Conservation (phyloP, 2,329 filamentous ascomycete genomes). For the Phialemoniopsis sp. region DNA sequence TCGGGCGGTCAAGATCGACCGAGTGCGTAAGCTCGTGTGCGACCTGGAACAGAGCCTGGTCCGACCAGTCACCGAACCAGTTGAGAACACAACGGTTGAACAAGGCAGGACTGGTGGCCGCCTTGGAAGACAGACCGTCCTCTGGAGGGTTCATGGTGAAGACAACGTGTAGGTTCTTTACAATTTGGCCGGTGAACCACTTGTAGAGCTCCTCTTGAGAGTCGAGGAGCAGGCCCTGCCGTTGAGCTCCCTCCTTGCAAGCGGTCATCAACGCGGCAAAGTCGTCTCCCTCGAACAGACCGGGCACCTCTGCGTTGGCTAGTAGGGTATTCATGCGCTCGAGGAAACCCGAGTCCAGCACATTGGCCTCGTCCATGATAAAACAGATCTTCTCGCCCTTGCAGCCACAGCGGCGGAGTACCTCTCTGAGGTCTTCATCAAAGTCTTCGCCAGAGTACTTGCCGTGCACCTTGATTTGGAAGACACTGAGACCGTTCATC, state of each 20-base stretch:
- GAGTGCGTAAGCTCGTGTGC: conserved; percentile 92
- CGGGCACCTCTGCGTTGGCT: conserved; percentile 98
- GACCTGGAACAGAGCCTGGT: conserved; percentile 97
- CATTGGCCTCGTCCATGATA: conserved; percentile 99
- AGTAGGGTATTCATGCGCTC: conserved; percentile 99
- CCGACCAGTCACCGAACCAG: conserved; percentile 99
- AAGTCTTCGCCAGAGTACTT: conserved; percentile 99
- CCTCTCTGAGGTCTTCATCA: conserved; percentile 92
- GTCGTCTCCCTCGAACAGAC: conserved; percentile 98
- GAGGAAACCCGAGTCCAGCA: conserved; percentile 95
- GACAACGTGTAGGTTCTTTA: conserved; percentile 97
- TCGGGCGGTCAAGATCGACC: conserved; percentile 88
- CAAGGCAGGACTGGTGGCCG: conserved; percentile 91
- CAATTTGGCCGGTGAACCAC: conserved; percentile 99
- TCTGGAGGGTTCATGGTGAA: conserved; percentile 99
- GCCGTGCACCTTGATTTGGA: conserved; percentile 99
- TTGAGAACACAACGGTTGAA: conserved; percentile 99
- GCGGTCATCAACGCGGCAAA: conserved; percentile 98
- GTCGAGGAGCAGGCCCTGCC: conserved; percentile 90
- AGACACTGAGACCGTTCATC: conserved; percentile 99
- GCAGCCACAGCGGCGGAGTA: conserved; percentile 89
- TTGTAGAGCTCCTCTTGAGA: conserved; percentile 99
- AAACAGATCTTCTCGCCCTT: conserved; percentile 99
- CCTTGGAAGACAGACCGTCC: conserved; percentile 90
- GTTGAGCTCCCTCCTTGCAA: conserved; percentile 96